phyloP scores from a whole-genome alignment of 768 basidiomycete genomes.

The Xerocomus potaroensis region DNA sequence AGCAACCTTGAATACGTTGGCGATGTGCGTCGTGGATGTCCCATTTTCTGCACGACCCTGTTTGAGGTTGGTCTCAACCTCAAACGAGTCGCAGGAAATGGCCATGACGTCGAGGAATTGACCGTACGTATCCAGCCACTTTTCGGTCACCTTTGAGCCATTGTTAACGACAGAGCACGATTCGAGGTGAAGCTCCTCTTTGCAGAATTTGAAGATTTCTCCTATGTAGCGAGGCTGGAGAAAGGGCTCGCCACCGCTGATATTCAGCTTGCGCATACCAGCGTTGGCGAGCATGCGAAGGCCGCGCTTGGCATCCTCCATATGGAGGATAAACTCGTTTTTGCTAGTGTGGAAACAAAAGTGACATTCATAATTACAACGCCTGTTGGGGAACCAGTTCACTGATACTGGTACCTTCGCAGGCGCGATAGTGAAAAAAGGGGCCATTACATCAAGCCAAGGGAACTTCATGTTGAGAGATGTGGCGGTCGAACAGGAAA shows the following conservation, averaged over 20 bases:
- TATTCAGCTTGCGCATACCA: conserved; percentile 36
- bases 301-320: conserved; percentile 34
- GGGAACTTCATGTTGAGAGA: conserved; percentile 4
- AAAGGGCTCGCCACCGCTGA: conserved; percentile 37
- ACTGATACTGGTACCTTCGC: conserved; percentile 20
- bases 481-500: not conserved
- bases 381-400: conserved; percentile 26
- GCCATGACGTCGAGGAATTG: conserved; percentile 40
- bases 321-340: conserved; percentile 31
- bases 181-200: conserved; percentile 34
- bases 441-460: conserved; percentile 17
- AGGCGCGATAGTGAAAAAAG: conserved; percentile 11
- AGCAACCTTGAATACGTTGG: conserved; percentile 32
- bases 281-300: conserved; percentile 30
- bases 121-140: conserved; percentile 38
- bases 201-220: conserved; percentile 35
- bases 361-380: conserved; percentile 35
- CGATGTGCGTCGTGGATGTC: conserved; percentile 28
- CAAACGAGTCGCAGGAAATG: conserved; percentile 40
- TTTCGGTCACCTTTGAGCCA: conserved; percentile 40
- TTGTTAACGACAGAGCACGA: conserved; percentile 34
- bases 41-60: conserved; percentile 34
- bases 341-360: conserved; percentile 42
- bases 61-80: conserved; percentile 32
- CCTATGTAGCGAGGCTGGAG: conserved; percentile 36